phyloP scores from a whole-genome alignment of 164 flowering plant genomes.

The Umbellularia californica region DNA sequence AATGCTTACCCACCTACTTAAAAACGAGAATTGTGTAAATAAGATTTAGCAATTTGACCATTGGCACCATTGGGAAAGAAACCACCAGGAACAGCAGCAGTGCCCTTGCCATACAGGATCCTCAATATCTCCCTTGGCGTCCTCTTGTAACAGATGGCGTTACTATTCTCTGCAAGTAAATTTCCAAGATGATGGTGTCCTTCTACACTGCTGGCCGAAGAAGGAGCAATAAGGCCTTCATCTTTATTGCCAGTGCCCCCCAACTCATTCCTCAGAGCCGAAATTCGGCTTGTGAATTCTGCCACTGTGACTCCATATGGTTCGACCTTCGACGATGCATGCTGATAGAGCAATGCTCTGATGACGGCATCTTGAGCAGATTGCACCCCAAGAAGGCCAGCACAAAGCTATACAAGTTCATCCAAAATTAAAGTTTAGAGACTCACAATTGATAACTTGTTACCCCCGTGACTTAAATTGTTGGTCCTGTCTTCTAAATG shows the following conservation, averaged over 20 bases:
- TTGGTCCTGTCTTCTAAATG: too few relatives aligned
- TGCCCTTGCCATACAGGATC: constrained; percentile 20
- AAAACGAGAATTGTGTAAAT: neutral
- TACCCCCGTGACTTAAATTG: too few relatives aligned
- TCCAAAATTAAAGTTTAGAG: neutral
- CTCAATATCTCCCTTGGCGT: constrained; percentile 27
- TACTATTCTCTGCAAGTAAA: constrained; percentile 23
- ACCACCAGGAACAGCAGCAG: constrained; percentile 23
- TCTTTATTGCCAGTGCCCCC: constrained; percentile 54
- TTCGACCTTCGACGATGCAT: constrained; percentile 20
- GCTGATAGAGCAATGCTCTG: constrained; percentile 48
- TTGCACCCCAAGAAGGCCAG: constrained; percentile 71
- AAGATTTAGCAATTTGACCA: constrained; percentile 22
- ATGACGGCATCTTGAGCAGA: constrained; percentile 88
- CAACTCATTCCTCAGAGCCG: constrained; percentile 50
- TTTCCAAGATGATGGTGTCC: constrained; percentile 32
- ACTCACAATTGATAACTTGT: neutral
- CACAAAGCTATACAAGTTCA: constrained; percentile 37
- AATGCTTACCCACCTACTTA: too few relatives aligned
- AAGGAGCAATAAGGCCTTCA: constrained; percentile 53
- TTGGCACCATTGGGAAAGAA: constrained; percentile 26
- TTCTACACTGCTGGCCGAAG: constrained; percentile 15
- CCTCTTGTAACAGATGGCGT: constrained; percentile 6
- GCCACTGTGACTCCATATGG: constrained; percentile 68
- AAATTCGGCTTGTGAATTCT: constrained; percentile 55